Percentiles rank a stretch among this genome's conserved stretches.
Conservation (phyloP, 2,329 filamentous ascomycete genomes). For the Fusarium anthophilum region DNA sequence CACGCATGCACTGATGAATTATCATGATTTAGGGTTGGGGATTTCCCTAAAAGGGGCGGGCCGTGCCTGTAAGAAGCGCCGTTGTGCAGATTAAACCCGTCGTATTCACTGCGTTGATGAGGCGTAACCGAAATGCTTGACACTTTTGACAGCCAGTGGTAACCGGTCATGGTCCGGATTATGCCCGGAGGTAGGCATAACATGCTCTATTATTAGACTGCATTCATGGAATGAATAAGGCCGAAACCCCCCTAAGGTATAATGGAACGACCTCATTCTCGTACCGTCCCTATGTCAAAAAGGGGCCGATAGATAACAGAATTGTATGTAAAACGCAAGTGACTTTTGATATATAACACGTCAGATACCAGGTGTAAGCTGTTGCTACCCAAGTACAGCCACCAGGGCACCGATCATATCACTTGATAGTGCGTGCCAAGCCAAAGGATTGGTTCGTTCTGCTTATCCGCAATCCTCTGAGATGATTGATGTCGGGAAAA, state of each 20-base stretch:
- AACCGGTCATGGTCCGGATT: not conserved
- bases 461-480: not conserved
- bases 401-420: not conserved
- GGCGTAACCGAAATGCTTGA: not conserved
- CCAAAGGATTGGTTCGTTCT: not conserved
- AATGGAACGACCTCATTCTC: not conserved
- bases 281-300: not conserved
- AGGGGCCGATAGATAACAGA: not conserved
- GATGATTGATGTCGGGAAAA: not conserved
- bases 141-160: not conserved
- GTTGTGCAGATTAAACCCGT: constrained; percentile 1
- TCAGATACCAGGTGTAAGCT: not conserved
- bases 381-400: not conserved
- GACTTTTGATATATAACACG: not conserved
- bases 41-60: not conserved
- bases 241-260: not conserved
- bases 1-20: not conserved
- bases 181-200: not conserved
- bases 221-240: not conserved
- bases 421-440: not conserved
- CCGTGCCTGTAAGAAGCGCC: not conserved
- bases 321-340: not conserved
- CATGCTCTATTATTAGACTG: not conserved
- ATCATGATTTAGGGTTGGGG: constrained; percentile 3
- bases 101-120: not conserved